These are phyloP conservation scores for Aspergillus ruber DNA, from an alignment of 2,329 filamentous ascomycete genomes.

Conservation along the genomic window DNA sequence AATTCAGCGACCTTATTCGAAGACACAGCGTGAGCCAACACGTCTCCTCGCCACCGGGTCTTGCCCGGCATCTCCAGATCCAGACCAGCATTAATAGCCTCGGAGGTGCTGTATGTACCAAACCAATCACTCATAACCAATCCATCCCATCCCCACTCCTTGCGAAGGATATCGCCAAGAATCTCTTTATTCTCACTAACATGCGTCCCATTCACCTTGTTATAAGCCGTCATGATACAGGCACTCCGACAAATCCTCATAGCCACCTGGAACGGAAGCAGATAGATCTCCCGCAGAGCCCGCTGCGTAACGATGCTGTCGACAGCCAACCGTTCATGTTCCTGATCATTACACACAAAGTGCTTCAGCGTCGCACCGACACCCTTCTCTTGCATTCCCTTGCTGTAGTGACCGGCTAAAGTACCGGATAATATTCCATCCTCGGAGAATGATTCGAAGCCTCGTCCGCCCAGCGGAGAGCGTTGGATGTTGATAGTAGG, in stretches of 20 bases:
- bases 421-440: slow-evolving; percentile 72
- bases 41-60: slow-evolving; percentile 36
- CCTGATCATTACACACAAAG: slow-evolving; percentile 44
- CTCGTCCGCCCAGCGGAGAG: slow-evolving; percentile 73
- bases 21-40: slow-evolving; percentile 40
- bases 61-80: slow-evolving; percentile 46
- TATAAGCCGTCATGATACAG: slow-evolving; percentile 56
- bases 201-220: slow-evolving; percentile 49
- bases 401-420: slow-evolving; percentile 64
- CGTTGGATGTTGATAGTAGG: slow-evolving; percentile 78
- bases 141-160: slow-evolving; percentile 43
- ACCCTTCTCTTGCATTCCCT: slow-evolving; percentile 65
- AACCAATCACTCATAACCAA: slow-evolving; percentile 45
- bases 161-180: slow-evolving; percentile 39
- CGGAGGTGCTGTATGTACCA: slow-evolving; percentile 41
- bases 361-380: slow-evolving; percentile 74
- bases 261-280: slow-evolving; percentile 58
- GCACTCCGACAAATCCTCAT: slow-evolving; percentile 50
- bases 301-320: slow-evolving; percentile 43
- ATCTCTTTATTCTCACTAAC: slow-evolving; percentile 37
- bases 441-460: slow-evolving; percentile 82
- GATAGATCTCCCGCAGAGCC: slow-evolving; percentile 57
- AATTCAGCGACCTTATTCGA: slow-evolving; percentile 53
- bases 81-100: slow-evolving; percentile 40
- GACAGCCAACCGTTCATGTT: slow-evolving; percentile 40